Evolutionary conservation across 2,329 filamentous ascomycete species (phyloP), one percentile per base, ranked within the genome.

Genomic region (Diaporthe sp.): DNA sequence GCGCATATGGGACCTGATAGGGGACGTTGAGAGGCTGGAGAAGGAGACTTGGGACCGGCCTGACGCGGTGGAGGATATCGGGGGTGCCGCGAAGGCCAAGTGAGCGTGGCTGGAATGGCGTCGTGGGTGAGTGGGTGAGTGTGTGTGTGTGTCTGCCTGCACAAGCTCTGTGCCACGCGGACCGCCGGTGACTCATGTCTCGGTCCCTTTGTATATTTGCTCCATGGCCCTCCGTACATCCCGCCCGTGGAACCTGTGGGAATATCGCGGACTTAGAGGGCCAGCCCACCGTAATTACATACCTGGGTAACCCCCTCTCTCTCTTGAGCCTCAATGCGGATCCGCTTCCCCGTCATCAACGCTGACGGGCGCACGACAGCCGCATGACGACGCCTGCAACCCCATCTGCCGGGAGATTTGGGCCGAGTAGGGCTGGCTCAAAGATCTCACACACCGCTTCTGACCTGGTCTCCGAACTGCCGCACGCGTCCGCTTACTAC

Each of bases 31-130:
- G 78, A 78, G 78, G 50, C 82, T 98, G 60, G 96, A 98, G 85
- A 86, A 86, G 79, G 86, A 88, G 74, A 95, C 92, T 42, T 97
- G 95, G 95, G 89, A 96, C 82, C 86, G 91, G 74, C 82, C 85
- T 47, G 93, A 90, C 81, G 94, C 94, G 2, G 89, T 93, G 38
- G 94, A 97, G 81, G 92, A 95, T 81, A 81, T 92, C 74, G 92
- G 91, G 1, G 84, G 82, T 75, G 83, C 85, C 38, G 76, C 45
- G 22, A 64, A 67, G 71, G 58, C 54, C 60, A 71, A 38, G 50
- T 68, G 64, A 69, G 15, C 35, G 35, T 38, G 10, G 35, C 35
- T n/a, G n/a, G n/a, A n/a, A 12, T 28, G n/a, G 12, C 45, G n/a
- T 30, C 25, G 13, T 17, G 58, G 22, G 38, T 67, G 64, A 30